These are phyloP conservation scores for Dendrocalamus latiflorus DNA, from an alignment of 202 grass and related monocot species.

Conservation along the genomic window DNA sequence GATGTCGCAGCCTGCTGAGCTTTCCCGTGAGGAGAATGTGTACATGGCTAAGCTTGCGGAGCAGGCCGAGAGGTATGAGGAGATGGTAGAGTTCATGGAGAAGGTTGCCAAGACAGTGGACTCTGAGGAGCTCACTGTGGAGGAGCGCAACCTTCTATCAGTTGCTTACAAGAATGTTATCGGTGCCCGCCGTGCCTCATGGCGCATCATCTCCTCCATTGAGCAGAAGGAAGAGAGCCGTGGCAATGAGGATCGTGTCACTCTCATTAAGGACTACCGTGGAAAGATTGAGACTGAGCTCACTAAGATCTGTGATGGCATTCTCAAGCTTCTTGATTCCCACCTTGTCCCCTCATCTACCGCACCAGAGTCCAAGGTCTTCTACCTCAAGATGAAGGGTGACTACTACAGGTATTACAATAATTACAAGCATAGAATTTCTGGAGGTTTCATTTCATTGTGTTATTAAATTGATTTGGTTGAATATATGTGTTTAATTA, in stretches of 20 bases:
- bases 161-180: too few species aligned
- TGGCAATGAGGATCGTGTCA: constrained; percentile 55
- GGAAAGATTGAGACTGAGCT: too few species aligned
- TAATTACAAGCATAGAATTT: neutral
- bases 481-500: constrained; percentile 23
- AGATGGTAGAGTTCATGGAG: too few species aligned
- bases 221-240: constrained; percentile 73
- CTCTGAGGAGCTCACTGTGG: too few species aligned
- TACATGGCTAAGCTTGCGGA: too few species aligned
- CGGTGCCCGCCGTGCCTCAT: too few species aligned
- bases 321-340: constrained; percentile 67
- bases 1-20: constrained; percentile 54
- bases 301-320: too few species aligned
- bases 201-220: constrained; percentile 74
- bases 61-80: too few species aligned
- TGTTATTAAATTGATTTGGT: constrained; percentile 1
- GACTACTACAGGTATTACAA: constrained; percentile 57
- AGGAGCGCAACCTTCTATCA: too few species aligned
- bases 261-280: constrained; percentile 60
- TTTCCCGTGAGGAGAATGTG: constrained; percentile 66
- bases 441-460: neutral
- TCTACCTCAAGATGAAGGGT: constrained; percentile 86
- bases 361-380: constrained; percentile 62
- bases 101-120: too few species aligned
- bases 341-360: constrained; percentile 62